These are phyloP conservation scores for Coemansia sp. DNA, from an alignment of 192 early-diverging fungal genomes.

Conservation along the genomic window DNA sequence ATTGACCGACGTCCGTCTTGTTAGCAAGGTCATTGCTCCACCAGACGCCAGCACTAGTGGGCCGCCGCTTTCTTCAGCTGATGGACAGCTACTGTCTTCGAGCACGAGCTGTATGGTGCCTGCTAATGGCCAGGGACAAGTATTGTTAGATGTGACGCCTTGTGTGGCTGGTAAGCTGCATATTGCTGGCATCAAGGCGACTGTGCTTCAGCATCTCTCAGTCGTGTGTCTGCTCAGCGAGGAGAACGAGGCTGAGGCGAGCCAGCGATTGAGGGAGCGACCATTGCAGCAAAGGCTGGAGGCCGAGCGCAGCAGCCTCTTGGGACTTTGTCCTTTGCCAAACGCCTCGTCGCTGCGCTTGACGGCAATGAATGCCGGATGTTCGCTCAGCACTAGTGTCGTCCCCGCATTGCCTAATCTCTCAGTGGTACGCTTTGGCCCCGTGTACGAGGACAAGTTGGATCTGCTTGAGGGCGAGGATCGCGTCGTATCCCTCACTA, in stretches of 20 bases:
- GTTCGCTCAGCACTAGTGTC: conserved; percentile 19
- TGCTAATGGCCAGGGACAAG: conserved; percentile 19
- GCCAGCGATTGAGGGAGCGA: conserved; percentile 14
- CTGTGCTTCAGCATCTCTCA: conserved; percentile 36
- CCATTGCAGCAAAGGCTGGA: conserved; percentile 36
- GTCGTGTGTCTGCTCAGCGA: conserved; percentile 29
- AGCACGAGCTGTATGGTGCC: conserved; percentile 18
- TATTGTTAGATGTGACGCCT: conserved; percentile 30
- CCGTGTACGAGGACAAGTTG: conserved; percentile 27
- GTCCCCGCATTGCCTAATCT: conserved; percentile 31
- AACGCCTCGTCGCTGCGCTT: conserved; percentile 9
- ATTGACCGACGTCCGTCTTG: conserved; percentile 22
- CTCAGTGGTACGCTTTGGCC: conserved; percentile 16
- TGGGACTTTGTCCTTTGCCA: conserved; percentile 9
- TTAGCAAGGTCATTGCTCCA: neutral
- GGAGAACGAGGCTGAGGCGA: conserved; percentile 21
- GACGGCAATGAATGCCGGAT: conserved; percentile 28
- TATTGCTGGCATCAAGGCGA: conserved; percentile 22
- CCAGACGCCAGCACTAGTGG: neutral
- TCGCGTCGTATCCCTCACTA: conserved; percentile 15
- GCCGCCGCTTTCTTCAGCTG: neutral
- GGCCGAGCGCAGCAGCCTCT: conserved; percentile 30
- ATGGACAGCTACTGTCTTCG: neutral
- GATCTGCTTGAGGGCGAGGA: conserved; percentile 49
- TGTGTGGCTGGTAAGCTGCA: conserved; percentile 17